phyloP scores from a whole-genome alignment of 129 eudicot species.

The Flaveria linearis region DNA sequence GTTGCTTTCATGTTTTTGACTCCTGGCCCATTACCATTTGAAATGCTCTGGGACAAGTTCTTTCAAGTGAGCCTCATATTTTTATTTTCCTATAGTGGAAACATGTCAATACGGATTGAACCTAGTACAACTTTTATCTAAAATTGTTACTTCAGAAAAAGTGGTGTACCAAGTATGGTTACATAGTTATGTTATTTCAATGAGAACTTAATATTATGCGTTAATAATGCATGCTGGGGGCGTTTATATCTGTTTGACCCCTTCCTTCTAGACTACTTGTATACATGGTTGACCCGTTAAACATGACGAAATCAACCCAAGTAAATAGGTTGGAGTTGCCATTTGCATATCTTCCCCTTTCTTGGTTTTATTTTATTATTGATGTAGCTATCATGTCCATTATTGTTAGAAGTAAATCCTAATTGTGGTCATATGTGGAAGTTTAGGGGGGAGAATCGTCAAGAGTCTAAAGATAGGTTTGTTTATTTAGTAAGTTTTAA shows the following conservation, averaged over 20 bases:
- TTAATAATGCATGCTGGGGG: neutral
- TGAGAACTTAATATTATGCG: neutral
- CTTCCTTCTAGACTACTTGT: neutral
- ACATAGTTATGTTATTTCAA: neutral
- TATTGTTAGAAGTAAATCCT: too few relatives aligned
- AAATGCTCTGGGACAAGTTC: constrained; percentile 65
- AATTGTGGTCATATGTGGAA: too few relatives aligned
- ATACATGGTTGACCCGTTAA: neutral
- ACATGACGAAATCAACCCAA: neutral
- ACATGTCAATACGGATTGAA: neutral
- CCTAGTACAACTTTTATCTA: neutral
- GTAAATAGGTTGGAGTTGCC: neutral
- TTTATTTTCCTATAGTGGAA: neutral
- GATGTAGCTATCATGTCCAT: neutral
- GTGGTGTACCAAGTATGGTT: neutral
- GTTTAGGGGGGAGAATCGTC: too few relatives aligned
- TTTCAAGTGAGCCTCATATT: constrained; percentile 49
- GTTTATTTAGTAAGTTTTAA: too few relatives aligned
- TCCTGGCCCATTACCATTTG: constrained; percentile 62
- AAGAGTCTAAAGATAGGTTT: too few relatives aligned
- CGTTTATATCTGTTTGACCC: neutral
- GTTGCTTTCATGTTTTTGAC: constrained; percentile 64
- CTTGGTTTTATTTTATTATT: neutral
- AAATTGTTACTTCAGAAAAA: neutral
- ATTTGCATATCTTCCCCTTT: neutral